Evolutionary conservation across 2,329 filamentous ascomycete genomes (phyloP).

Genomic region (Rachicladosporium sp.): DNA sequence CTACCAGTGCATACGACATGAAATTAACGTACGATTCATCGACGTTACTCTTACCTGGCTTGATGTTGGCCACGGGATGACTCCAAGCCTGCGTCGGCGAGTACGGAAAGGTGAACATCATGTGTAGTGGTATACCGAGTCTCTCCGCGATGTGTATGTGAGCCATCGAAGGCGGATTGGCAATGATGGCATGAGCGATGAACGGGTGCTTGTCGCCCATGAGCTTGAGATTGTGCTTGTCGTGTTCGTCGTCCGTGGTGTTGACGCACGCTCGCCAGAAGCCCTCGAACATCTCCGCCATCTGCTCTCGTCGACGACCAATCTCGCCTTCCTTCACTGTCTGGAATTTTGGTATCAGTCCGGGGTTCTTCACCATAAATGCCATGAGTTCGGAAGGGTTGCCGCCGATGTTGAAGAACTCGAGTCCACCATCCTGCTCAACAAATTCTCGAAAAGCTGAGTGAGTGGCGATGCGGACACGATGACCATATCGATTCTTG

Average conservation of each 20-base stretch:
- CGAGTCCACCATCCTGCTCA: slow-evolving; percentile 56
- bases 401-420: slow-evolving; percentile 41
- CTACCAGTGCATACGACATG: slow-evolving; percentile 70
- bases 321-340: slow-evolving; percentile 67
- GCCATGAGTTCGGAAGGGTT: slow-evolving; percentile 45
- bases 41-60: slow-evolving; percentile 51
- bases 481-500: slow-evolving; percentile 58
- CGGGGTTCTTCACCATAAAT: slow-evolving; percentile 84
- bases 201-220: slow-evolving; percentile 49
- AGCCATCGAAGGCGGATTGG: slow-evolving; percentile 66
- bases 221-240: slow-evolving; percentile 33
- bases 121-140: slow-evolving; percentile 60
- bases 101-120: slow-evolving; percentile 97
- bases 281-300: slow-evolving; percentile 65
- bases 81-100: slow-evolving; percentile 75
- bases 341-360: slow-evolving; percentile 71
- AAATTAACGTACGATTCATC: slow-evolving; percentile 68
- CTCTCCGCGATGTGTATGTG: slow-evolving; percentile 67
- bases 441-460: slow-evolving; percentile 67
- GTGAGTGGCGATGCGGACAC: slow-evolving; percentile 67
- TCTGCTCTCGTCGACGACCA: slow-evolving; percentile 58
- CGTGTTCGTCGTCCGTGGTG: slow-evolving; percentile 52
- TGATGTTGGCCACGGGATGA: slow-evolving; percentile 74
- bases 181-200: slow-evolving; percentile 70
- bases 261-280: slow-evolving; percentile 83